A percentile compares a stretch with the other conserved stretches of the same genome.
phyloP scores from a whole-genome alignment of 1,284 basidiomycete genomes.

The Sanguinoderma infundibulare region DNA sequence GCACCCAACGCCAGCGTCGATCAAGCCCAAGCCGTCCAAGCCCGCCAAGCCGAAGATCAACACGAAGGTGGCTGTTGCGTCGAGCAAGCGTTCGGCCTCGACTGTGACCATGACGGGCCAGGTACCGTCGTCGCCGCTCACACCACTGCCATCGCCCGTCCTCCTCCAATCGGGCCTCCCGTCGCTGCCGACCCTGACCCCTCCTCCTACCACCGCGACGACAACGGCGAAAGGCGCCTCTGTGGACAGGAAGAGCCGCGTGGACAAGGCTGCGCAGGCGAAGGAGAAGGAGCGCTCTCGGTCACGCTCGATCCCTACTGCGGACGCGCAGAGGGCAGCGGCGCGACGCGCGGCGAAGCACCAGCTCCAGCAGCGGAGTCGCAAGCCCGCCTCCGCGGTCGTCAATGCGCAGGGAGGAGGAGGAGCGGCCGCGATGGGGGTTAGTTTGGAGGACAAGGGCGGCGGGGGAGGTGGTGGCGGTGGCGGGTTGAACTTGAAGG shows the following conservation, averaged over 20 bases:
- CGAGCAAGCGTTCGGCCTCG: background rate
- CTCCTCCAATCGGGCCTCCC: too few relatives aligned
- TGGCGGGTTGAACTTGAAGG: background rate
- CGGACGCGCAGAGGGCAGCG: too few relatives aligned
- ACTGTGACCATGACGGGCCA: background rate
- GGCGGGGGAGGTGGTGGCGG: background rate
- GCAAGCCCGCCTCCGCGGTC: too few relatives aligned
- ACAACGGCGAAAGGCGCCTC: background rate
- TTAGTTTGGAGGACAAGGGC: background rate
- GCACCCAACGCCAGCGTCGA: background rate
- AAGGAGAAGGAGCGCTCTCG: conserved; percentile 17
- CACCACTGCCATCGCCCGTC: conserved; percentile 17
- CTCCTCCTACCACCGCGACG: background rate
- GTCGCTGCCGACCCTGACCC: background rate
- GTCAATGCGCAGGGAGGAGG: too few relatives aligned
- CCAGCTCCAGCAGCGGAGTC: too few relatives aligned
- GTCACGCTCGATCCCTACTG: conserved; percentile 1
- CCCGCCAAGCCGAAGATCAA: background rate
- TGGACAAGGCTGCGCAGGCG: conserved; percentile 14
- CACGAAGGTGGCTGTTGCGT: background rate
- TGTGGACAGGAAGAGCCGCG: conserved; percentile 15
- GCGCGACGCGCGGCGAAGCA: too few relatives aligned
- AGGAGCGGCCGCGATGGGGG: too few relatives aligned
- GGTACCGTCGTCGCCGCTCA: conserved; percentile 17
- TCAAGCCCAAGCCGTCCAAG: conserved; percentile 7